Evolutionary conservation across 306 rosid species (phyloP), one percentile per base, ranked within the genome.

Genomic region (Malus sieversii): DNA sequence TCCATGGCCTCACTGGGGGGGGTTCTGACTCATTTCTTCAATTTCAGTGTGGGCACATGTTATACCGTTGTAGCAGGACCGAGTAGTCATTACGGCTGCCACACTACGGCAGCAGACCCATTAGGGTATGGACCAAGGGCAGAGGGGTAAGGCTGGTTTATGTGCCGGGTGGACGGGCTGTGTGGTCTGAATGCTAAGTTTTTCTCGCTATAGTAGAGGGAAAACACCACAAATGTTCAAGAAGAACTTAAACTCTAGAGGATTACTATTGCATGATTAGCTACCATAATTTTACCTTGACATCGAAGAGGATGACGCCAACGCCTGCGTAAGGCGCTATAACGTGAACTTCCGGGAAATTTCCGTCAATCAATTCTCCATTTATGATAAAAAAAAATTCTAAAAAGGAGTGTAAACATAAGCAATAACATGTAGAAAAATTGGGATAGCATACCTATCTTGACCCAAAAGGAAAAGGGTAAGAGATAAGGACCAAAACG

Each of bases 371-470:
- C 20, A 32, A 38, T 67, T 78, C 84, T 80, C 79, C 72, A 32
- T 25, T 64, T 22, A 6, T 72, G 32, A 68, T 73, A 46, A 60
- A 70, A 58, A 44, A 65, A 82, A 72, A 15, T 22, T 75, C 32
- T 45, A 42, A 61, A 65, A 83, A 71, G 78, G 73, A 78, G 68
- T 20, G 78, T 78, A 38, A 60, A 14, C 53, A 18, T 52, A 70
- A 73, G 57, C 53, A 72, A 23, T 23, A 77, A 62, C 16, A 3
- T 20, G 35, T 68, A 66, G 57, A 42, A 30, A 35, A 80, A 85
- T 84, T 74, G 81, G 66, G 77, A 82, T 73, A 48, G 61, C 81
- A 53, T 65, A 65, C 79, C 84, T 78, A 85, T 70, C 75, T 66
- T 81, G 78, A 77, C 51, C 83, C 71, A 58, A 72, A 79, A 80